Evolutionary conservation across 306 rosid genomes (phyloP), one percentile per base, ranked within the genome.

Genomic region (Acacia melanoxylon): DNA sequence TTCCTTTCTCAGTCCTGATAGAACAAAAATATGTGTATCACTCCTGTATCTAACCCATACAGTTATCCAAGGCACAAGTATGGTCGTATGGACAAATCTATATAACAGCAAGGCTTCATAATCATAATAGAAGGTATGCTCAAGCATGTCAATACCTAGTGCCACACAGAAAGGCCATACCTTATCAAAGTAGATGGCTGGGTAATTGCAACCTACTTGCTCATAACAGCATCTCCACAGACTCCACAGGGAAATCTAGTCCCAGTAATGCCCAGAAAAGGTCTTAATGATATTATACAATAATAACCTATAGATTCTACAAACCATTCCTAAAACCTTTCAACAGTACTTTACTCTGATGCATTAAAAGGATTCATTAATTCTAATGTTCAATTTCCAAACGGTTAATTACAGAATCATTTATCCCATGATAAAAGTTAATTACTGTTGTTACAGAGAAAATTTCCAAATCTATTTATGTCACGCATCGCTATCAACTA

Each of bases 1-100:
- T 90, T 87, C 97, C 98, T 74, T 76, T 88, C 84, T 94, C 97
- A 9, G 87, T 89, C 90, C 98, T 94, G 91, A 68, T 80, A 59
- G 67, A 56, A 46, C 46, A 70, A 45, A 70, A 49, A 76, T 31
- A 72, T 46, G 59, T 15, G 59, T 35, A 78, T 72, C 75, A 71
- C 17, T 5, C 25, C 13, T n/a, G 51, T 54, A 62, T 62, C 69
- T 42, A 80, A 58, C 46, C 35, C 78, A 75, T 58, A 59, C 80
- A 65, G 56, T 70, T 46, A 67, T 59, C 68, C 66, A 72, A 58
- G 29, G 51, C 52, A 31, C 35, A 40, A 15, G 44, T 71, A 51
- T 8, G 73, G 11, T 56, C 68, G 51, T 76, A 51, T 5, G 73
- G 11, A 70, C 68, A 78, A 79, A 72, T 45, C 52, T 22, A 62